phyloP scores from a whole-genome alignment of 202 grass and related monocot species.

The Bolboschoenoplectus hybrid region DNA sequence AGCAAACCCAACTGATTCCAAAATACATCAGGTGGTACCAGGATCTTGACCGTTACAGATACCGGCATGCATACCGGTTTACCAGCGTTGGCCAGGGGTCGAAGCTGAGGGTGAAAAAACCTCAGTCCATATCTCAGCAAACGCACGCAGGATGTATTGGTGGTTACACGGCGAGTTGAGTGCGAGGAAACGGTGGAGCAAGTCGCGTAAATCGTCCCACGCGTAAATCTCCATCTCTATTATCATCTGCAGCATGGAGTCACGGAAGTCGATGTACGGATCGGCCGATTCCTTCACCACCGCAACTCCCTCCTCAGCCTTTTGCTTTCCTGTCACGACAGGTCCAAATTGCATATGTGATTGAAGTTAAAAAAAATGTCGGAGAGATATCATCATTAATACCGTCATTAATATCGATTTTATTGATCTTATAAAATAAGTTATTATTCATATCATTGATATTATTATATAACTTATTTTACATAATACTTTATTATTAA shows the following conservation, averaged over 20 bases:
- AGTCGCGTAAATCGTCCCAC: slow-evolving; percentile 82
- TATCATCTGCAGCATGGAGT: slow-evolving; percentile 95
- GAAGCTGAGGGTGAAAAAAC: slow-evolving; percentile 38
- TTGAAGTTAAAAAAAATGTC: background rate
- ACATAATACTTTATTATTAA: no score
- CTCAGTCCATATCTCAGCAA: slow-evolving; percentile 81
- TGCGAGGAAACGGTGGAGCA: slow-evolving; percentile 79
- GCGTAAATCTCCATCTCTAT: slow-evolving; percentile 81
- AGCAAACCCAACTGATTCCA: background rate
- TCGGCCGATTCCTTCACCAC: slow-evolving; percentile 98
- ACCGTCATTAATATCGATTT: no score
- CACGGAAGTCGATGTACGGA: slow-evolving; percentile 79
- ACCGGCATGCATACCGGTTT: background rate
- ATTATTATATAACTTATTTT: no score
- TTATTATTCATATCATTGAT: no score
- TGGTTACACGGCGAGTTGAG: slow-evolving; percentile 91
- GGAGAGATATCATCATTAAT: no score
- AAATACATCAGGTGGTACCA: slow-evolving; percentile 68
- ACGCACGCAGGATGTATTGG: slow-evolving; percentile 83
- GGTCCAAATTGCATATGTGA: background rate
- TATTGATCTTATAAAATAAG: no score
- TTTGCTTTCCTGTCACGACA: slow-evolving; percentile 14
- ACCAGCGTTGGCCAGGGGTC: slow-evolving; percentile 5
- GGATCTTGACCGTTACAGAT: slow-evolving; percentile 52
- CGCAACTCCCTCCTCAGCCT: slow-evolving; percentile 58